These are phyloP conservation scores for Heliamphora exappendiculata DNA, from an alignment of 148 eudicot genomes.

Conservation along the genomic window DNA sequence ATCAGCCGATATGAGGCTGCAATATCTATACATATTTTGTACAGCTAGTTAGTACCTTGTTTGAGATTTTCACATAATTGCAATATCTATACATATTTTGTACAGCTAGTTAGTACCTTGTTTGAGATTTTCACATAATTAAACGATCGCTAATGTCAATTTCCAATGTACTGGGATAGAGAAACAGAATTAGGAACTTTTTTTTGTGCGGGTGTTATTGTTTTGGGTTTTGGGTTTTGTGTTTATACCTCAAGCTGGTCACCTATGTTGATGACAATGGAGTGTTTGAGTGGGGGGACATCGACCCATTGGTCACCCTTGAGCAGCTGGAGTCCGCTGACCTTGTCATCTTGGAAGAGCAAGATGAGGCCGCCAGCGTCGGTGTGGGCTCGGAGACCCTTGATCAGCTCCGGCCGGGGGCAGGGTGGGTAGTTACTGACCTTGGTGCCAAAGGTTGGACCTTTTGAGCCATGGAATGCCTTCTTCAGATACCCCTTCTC, in stretches of 20 bases:
- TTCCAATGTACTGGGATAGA: no score
- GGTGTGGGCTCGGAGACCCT: constrained; percentile 92
- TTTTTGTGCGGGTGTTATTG: no score
- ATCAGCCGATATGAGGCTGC: no score
- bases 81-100: no score
- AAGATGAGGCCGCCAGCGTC: constrained; percentile 91
- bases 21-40: no score
- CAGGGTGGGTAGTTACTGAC: constrained; percentile 94
- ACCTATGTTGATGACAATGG: constrained; percentile 83
- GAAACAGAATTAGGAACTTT: no score
- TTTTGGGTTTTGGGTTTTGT: not conserved
- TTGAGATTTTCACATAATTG: no score
- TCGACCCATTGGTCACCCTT: constrained; percentile 82
- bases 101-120: no score
- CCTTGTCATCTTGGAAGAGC: constrained; percentile 82
- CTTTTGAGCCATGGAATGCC: constrained; percentile 63
- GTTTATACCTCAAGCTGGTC: constrained; percentile 80
- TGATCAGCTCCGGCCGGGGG: constrained; percentile 75
- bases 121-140: no score
- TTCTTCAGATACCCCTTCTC: constrained; percentile 79
- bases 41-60: no score
- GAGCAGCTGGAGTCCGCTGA: constrained; percentile 83
- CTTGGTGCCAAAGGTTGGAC: constrained; percentile 90
- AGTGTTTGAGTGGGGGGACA: constrained; percentile 86
- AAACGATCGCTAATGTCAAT: no score